These are phyloP conservation scores for Claviceps monticola DNA, from an alignment of 2,329 filamentous ascomycete species.

Conservation along the genomic window DNA sequence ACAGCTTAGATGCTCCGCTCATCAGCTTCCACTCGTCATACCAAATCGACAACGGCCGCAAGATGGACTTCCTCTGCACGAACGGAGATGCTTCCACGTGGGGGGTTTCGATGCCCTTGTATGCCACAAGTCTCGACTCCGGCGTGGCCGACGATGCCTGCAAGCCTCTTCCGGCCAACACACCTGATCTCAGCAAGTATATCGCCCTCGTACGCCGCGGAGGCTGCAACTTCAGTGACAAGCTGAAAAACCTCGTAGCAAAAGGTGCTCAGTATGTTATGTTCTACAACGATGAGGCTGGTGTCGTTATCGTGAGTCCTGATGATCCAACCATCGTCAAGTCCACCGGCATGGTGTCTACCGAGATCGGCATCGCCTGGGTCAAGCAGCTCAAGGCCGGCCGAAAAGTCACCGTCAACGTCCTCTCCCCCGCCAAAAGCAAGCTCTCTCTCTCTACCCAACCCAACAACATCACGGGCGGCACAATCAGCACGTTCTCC, in stretches of 20 bases:
- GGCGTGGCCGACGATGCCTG: constrained; percentile 20
- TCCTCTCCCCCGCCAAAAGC: not conserved
- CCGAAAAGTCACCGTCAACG: constrained; percentile 17
- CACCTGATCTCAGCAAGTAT: constrained; percentile 35
- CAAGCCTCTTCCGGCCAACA: constrained; percentile 25
- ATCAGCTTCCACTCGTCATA: constrained; percentile 24
- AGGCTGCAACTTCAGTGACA: not conserved
- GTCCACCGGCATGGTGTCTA: constrained; percentile 14
- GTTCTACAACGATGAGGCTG: constrained; percentile 40
- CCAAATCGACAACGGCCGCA: constrained; percentile 13
- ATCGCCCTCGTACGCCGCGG: constrained; percentile 39
- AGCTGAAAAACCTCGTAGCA: not conserved
- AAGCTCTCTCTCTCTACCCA: not conserved
- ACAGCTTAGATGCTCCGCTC: constrained; percentile 24
- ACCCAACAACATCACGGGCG: constrained; percentile 23
- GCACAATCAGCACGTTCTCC: constrained; percentile 36
- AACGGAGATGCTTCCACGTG: constrained; percentile 2
- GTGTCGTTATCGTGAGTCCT: constrained; percentile 14
- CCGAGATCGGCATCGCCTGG: constrained; percentile 33
- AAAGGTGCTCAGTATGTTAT: constrained; percentile 46
- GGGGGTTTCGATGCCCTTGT: constrained; percentile 14
- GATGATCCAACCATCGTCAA: constrained; percentile 15
- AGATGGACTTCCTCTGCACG: not conserved
- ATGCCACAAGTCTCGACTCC: constrained; percentile 17
- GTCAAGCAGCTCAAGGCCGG: constrained; percentile 23